These are phyloP conservation scores for Marasmius sp. DNA, from an alignment of 1,284 basidiomycete species.

Conservation along the genomic window DNA sequence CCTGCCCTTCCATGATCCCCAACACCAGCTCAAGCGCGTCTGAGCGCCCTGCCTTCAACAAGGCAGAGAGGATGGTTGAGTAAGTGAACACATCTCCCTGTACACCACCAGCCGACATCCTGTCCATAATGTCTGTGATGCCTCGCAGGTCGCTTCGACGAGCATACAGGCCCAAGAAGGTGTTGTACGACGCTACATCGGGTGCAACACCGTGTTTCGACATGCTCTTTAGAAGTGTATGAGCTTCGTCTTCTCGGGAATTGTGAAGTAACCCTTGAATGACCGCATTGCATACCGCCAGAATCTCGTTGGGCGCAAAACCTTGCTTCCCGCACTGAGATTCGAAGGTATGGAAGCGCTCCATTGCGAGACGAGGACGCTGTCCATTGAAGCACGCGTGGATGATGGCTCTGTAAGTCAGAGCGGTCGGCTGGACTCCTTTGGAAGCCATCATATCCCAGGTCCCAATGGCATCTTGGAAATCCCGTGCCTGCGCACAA, in stretches of 20 bases:
- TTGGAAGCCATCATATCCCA: conserved; percentile 62
- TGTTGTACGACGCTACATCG: conserved; percentile 79
- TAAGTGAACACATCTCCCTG: conserved; percentile 78
- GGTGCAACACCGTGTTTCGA: conserved; percentile 53
- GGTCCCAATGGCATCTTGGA: conserved; percentile 45
- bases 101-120: conserved; percentile 52
- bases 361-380: conserved; percentile 44
- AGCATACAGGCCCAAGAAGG: conserved; percentile 65
- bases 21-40: conserved; percentile 67
- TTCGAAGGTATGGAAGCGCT: conserved; percentile 52
- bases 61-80: conserved; percentile 74
- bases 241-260: conserved; percentile 42
- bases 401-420: conserved; percentile 64
- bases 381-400: conserved; percentile 50
- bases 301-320: conserved; percentile 17
- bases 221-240: conserved; percentile 49
- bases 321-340: not conserved
- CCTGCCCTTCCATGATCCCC: conserved; percentile 70
- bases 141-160: conserved; percentile 58
- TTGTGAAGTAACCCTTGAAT: conserved; percentile 58
- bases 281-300: conserved; percentile 61
- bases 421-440: conserved; percentile 50
- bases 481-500: conserved; percentile 47
- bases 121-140: conserved; percentile 55
- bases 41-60: conserved; percentile 64